phyloP scores from a whole-genome alignment of 164 flowering plant species.

The Vitis amurensis region DNA sequence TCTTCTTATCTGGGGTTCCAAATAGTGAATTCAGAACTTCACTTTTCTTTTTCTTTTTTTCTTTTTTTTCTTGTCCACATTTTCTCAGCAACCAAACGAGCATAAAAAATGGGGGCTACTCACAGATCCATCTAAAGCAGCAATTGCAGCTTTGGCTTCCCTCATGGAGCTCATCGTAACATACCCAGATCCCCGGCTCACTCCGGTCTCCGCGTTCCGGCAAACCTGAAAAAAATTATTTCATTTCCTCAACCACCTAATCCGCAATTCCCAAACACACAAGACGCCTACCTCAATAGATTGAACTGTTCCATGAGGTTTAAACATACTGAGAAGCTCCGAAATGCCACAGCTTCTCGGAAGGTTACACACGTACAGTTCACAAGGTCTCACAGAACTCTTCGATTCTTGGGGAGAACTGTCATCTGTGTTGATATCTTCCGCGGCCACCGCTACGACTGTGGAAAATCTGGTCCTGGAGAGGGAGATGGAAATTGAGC shows the following conservation, averaged over 20 bases:
- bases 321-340: slow-evolving; percentile 33
- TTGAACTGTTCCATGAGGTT: slow-evolving; percentile 39
- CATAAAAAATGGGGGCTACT: slow-evolving; percentile 7
- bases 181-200: slow-evolving; percentile 45
- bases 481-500: slow-evolving; percentile 6
- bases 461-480: slow-evolving; percentile 6
- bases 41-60: too few species aligned
- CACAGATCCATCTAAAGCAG: slow-evolving; percentile 50
- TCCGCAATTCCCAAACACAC: not conserved
- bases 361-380: slow-evolving; percentile 48
- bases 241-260: not conserved
- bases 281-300: slow-evolving; percentile 33
- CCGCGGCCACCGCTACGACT: slow-evolving; percentile 12
- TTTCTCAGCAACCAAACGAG: too few species aligned
- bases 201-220: slow-evolving; percentile 40
- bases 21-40: too few species aligned
- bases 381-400: slow-evolving; percentile 20
- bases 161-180: slow-evolving; percentile 39
- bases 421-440: not conserved
- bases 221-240: slow-evolving; percentile 35
- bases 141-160: slow-evolving; percentile 39
- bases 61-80: too few species aligned
- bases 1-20: too few species aligned
- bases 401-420: not conserved
- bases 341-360: slow-evolving; percentile 37